Percentiles rank a stretch among this genome's conserved stretches.
Conservation (phyloP, 169 alveolate species). For the Plasmodium berghei region DNA sequence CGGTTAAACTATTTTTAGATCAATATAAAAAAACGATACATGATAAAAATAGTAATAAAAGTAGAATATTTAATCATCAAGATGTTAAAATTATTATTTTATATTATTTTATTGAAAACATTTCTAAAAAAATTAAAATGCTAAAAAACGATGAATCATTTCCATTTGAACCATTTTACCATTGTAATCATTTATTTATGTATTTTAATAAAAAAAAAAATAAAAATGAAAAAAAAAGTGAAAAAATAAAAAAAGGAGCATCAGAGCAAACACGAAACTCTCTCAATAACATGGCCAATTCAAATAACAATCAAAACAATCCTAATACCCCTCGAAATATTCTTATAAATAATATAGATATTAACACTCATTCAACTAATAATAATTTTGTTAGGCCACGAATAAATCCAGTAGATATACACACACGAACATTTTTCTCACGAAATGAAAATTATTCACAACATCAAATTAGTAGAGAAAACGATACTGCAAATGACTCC, state of each 20-base stretch:
- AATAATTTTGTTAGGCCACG: too few species aligned
- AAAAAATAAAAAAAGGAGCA: background rate
- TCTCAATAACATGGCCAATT: too few species aligned
- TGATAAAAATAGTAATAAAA: conserved; percentile 75
- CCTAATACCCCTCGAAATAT: too few species aligned
- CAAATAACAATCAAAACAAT: background rate
- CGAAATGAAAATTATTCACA: background rate
- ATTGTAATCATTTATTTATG: conserved; percentile 72
- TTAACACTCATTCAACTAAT: background rate
- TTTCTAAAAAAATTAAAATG: conserved; percentile 72
- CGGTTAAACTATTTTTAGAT: conserved; percentile 52
- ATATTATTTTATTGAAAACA: conserved; percentile 71
- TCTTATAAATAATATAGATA: background rate
- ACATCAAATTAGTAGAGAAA: too few species aligned
- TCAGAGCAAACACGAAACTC: too few species aligned
- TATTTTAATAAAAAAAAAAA: conserved; percentile 52
- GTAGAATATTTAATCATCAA: conserved; percentile 76
- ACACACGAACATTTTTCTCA: background rate
- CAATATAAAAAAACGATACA: conserved; percentile 76
- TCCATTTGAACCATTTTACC: conserved; percentile 58
- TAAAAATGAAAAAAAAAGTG: conserved; percentile 39
- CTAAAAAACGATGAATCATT: conserved; percentile 63
- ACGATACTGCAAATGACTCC: too few species aligned
- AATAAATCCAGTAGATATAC: background rate
- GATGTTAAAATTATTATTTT: conserved; percentile 72